A percentile compares a stretch with the other conserved stretches of the same genome.
These are phyloP conservation scores for Fusarium sacchari DNA, from an alignment of 2,329 filamentous ascomycete species.

Conservation along the genomic window DNA sequence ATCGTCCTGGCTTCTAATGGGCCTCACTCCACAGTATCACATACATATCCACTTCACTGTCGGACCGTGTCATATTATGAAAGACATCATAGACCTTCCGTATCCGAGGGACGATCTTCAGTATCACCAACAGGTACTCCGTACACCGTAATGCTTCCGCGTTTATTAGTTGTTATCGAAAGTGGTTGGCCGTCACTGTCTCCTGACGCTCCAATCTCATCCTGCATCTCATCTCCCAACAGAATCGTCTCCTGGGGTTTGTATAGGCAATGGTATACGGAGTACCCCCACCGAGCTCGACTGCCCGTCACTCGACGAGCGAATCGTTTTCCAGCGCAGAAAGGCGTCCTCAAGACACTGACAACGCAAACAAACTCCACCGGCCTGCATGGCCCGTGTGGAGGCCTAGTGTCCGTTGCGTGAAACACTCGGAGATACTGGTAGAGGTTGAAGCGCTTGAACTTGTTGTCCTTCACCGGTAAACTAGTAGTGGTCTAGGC, in stretches of 20 bases:
- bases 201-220: neutral
- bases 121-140: neutral
- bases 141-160: neutral
- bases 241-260: neutral
- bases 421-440: constrained; percentile 6
- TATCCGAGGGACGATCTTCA: constrained; percentile 3
- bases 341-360: constrained; percentile 22
- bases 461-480: constrained; percentile 17
- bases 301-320: neutral
- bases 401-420: constrained; percentile 13
- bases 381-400: constrained; percentile 28
- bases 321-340: constrained; percentile 24
- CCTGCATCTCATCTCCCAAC: neutral
- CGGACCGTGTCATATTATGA: constrained; percentile 25
- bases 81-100: neutral
- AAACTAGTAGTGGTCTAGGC: constrained; percentile 27
- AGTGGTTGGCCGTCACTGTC: neutral
- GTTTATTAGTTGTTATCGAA: neutral
- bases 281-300: constrained; percentile 4
- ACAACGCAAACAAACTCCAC: constrained; percentile 23
- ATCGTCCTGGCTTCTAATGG: constrained; percentile 11
- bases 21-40: constrained; percentile 3
- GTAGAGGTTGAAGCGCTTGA: constrained; percentile 6
- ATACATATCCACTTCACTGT: constrained; percentile 9
- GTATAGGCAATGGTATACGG: neutral